Evolutionary conservation across 495 filamentous ascomycete species (phyloP).

Genomic region (Aspergillus conjunctus): DNA sequence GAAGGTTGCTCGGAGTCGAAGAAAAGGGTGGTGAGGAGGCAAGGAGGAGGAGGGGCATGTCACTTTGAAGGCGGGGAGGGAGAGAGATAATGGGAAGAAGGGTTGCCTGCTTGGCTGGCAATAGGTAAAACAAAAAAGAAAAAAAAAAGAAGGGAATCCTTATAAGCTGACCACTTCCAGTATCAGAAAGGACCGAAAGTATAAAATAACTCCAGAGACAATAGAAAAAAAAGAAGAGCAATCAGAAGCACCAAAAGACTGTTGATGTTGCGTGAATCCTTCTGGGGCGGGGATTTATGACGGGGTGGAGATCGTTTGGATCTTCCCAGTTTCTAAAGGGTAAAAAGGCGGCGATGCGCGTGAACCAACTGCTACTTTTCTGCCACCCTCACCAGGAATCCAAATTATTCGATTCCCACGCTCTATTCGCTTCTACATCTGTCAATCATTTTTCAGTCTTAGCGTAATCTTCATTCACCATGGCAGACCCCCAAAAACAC

Average conservation of each 20-base stretch:
- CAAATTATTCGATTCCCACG: constrained; percentile 21
- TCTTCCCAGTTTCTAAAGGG: constrained; percentile 10
- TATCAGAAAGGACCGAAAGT: not conserved
- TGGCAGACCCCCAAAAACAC: constrained; percentile 60
- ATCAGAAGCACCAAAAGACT: not conserved
- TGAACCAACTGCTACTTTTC: constrained; percentile 23
- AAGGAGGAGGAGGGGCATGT: constrained; percentile 14
- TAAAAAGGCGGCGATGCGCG: constrained; percentile 19
- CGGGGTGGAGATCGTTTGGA: constrained; percentile 15
- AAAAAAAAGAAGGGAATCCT: constrained; percentile 8
- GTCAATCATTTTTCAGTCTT: constrained; percentile 28
- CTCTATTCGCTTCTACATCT: constrained; percentile 21
- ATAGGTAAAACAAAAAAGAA: not conserved
- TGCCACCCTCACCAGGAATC: constrained; percentile 14
- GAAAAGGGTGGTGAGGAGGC: constrained; percentile 14
- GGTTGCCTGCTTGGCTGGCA: constrained; percentile 18
- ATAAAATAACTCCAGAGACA: not conserved
- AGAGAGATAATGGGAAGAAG: constrained; percentile 20
- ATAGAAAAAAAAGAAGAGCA: not conserved
- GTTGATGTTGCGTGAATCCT: constrained; percentile 11
- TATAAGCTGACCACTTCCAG: not conserved
- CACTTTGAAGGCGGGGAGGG: constrained; percentile 31
- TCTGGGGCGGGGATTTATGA: constrained; percentile 11
- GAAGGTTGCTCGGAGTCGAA: not conserved
- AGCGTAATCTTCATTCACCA: constrained; percentile 28